These are phyloP conservation scores for Aspergillus terreus DNA, from an alignment of 2,329 filamentous ascomycete genomes.

Conservation along the genomic window DNA sequence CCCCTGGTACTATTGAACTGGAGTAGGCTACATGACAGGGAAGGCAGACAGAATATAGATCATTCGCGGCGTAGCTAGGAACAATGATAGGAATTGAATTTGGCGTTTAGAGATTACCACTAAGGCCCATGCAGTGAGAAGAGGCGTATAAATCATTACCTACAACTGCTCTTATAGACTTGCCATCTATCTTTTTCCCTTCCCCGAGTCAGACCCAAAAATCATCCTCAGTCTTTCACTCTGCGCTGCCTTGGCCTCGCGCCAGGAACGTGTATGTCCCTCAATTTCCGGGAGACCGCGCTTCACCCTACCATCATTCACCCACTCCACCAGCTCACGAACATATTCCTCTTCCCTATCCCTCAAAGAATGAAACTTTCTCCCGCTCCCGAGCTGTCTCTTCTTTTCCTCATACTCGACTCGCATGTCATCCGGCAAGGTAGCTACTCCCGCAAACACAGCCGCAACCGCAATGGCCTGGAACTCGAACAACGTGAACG, in stretches of 20 bases:
- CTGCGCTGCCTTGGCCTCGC: slow-evolving; percentile 23
- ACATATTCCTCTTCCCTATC: slow-evolving; percentile 35
- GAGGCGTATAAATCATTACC: too few species aligned
- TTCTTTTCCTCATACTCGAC: slow-evolving; percentile 27
- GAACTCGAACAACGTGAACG: slow-evolving; percentile 67
- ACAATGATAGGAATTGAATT: too few species aligned
- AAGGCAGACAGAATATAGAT: neutral
- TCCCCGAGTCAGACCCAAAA: neutral
- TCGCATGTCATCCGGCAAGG: slow-evolving; percentile 46
- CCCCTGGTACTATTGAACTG: slow-evolving; percentile 70
- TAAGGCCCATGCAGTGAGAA: too few species aligned
- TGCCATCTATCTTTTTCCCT: slow-evolving; percentile 7
- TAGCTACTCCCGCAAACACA: slow-evolving; percentile 51
- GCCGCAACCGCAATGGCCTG: slow-evolving; percentile 61
- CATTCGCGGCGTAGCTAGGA: too few species aligned
- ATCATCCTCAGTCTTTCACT: slow-evolving; percentile 18
- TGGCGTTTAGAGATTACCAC: too few species aligned
- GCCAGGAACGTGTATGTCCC: slow-evolving; percentile 30
- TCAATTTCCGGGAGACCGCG: slow-evolving; percentile 21
- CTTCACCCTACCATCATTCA: slow-evolving; percentile 24
- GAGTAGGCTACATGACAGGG: slow-evolving; percentile 47
- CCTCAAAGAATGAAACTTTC: slow-evolving; percentile 36
- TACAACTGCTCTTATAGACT: too few species aligned
- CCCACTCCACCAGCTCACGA: slow-evolving; percentile 30
- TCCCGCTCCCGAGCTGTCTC: slow-evolving; percentile 25